A percentile compares a stretch with the other conserved stretches of the same genome.
phyloP scores from a whole-genome alignment of 768 basidiomycete genomes.

The Leucogyrophana mollusca region DNA sequence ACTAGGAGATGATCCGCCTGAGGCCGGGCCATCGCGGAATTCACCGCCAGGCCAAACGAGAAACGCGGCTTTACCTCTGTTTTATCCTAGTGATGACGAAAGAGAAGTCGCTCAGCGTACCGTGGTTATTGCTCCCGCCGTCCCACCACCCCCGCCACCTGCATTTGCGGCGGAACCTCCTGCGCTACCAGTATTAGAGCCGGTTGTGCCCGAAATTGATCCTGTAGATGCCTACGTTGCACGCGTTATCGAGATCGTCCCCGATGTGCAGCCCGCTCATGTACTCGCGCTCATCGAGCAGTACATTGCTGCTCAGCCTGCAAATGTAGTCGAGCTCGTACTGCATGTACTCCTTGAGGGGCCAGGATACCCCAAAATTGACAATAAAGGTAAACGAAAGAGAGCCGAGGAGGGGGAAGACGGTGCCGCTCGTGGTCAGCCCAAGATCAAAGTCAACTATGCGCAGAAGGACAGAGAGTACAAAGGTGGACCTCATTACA shows the following conservation, averaged over 20 bases:
- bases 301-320: slow-evolving; percentile 34
- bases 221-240: slow-evolving; percentile 35
- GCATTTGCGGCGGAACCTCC: neutral
- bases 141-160: neutral
- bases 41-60: slow-evolving; percentile 1
- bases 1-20: slow-evolving; percentile 10
- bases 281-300: slow-evolving; percentile 46
- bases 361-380: slow-evolving; percentile 54
- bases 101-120: slow-evolving; percentile 1
- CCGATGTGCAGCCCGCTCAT: slow-evolving; percentile 64
- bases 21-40: slow-evolving; percentile 13
- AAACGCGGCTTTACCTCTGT: slow-evolving; percentile 25
- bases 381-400: slow-evolving; percentile 47
- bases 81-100: slow-evolving; percentile 38
- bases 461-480: slow-evolving; percentile 42
- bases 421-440: slow-evolving; percentile 32
- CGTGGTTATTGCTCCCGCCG: slow-evolving; percentile 3
- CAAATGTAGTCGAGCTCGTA: slow-evolving; percentile 49
- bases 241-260: slow-evolving; percentile 65
- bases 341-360: slow-evolving; percentile 65
- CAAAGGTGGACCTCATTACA: slow-evolving; percentile 45
- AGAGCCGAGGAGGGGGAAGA: slow-evolving; percentile 27
- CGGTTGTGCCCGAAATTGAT: slow-evolving; percentile 13
- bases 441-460: slow-evolving; percentile 55
- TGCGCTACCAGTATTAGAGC: slow-evolving; percentile 9